Conservation (phyloP, 2,329 filamentous ascomycete genomes). For the Chaetomium sp. region DNA sequence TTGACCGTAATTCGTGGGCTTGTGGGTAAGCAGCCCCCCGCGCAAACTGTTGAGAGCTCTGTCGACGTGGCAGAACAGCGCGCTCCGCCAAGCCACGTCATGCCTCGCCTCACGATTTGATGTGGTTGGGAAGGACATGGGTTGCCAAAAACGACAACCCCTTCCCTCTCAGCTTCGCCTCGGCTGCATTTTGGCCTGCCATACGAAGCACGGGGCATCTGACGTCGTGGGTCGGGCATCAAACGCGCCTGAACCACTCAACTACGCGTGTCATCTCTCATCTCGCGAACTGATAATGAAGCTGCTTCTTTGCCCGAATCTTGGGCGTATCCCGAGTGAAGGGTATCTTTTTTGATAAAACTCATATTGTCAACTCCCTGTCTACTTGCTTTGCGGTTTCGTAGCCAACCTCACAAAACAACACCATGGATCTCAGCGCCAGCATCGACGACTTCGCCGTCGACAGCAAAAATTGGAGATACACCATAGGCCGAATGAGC, state of each 20-base stretch:
- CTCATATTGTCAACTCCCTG: not conserved
- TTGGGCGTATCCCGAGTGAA: not conserved
- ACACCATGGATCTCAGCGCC: not conserved
- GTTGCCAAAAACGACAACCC: not conserved
- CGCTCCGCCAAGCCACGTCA: constrained; percentile 19
- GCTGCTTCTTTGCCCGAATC: not conserved
- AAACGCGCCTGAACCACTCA: not conserved
- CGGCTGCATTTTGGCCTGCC: constrained; percentile 14
- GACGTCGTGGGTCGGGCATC: constrained; percentile 24
- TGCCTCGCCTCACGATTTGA: constrained; percentile 15
- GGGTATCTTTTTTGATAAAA: not conserved
- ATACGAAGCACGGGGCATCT: constrained; percentile 9
- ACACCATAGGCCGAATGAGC: not conserved
- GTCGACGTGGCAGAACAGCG: constrained; percentile 21
- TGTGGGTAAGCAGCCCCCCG: constrained; percentile 7
- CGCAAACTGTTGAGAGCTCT: not conserved
- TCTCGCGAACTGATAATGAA: not conserved
- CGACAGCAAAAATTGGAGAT: not conserved
- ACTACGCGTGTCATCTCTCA: constrained; percentile 10
- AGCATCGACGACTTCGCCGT: not conserved
- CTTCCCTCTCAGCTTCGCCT: constrained; percentile 1
- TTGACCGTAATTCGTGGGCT: not conserved
- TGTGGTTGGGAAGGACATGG: not conserved
- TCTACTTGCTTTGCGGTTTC: not conserved
- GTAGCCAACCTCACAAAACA: not conserved